A percentile compares a stretch with the other conserved stretches of the same genome.
phyloP scores from a whole-genome alignment of 2,329 filamentous ascomycete genomes.

The Fusarium staphyleae region DNA sequence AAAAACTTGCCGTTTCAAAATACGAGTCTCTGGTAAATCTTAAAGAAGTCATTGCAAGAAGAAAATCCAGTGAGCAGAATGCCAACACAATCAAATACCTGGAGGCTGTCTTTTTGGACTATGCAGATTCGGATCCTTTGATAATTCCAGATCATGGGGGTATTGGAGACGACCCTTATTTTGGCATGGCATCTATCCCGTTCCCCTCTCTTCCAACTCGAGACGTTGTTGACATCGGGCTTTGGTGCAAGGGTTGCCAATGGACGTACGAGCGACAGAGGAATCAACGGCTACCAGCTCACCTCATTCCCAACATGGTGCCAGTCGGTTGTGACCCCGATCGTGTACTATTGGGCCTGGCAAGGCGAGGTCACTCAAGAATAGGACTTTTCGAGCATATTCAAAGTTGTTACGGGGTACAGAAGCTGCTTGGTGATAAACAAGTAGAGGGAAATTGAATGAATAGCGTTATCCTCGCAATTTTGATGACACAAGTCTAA shows the following conservation, averaged over 20 bases:
- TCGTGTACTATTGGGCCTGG: background rate
- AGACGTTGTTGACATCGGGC: background rate
- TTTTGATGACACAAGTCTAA: no score
- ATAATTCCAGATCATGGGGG: background rate
- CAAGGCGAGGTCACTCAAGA: background rate
- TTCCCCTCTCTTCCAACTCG: slow-evolving; percentile 1
- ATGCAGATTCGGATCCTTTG: background rate
- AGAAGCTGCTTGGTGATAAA: no score
- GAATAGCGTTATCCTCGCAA: no score
- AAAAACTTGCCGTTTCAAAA: no score
- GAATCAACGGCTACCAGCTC: background rate
- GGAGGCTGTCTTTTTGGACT: background rate
- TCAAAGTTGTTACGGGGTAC: background rate
- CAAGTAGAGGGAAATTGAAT: no score
- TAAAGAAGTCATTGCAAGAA: no score
- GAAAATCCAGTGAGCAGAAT: no score
- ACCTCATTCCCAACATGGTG: background rate
- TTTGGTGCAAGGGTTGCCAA: slow-evolving; percentile 16
- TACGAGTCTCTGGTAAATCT: no score
- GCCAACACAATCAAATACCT: no score
- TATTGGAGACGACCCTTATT: background rate
- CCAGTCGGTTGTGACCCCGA: background rate
- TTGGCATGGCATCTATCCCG: slow-evolving; percentile 13
- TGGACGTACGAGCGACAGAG: background rate
- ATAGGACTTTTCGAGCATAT: background rate